A percentile compares a stretch with the other conserved stretches of the same genome.
Conservation (phyloP, 116 monocot species). For the Trichopus zeylanicus region DNA sequence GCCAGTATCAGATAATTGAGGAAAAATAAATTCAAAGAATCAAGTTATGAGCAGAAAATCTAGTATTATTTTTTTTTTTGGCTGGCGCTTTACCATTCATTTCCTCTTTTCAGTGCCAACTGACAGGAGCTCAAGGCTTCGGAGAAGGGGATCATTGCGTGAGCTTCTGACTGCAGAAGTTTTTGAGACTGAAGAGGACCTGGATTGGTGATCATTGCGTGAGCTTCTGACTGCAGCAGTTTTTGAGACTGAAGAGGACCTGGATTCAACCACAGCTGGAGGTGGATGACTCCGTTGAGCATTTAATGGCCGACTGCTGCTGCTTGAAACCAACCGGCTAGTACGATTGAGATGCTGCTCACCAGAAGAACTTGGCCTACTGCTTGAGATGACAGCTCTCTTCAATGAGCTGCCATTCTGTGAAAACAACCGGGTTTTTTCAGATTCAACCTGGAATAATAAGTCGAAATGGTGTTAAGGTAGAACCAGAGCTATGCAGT, state of each 20-base stretch:
- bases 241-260: conserved; percentile 47
- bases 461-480: background rate
- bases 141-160: conserved; percentile 34
- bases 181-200: conserved; percentile 40
- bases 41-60: background rate
- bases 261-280: conserved; percentile 32
- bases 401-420: conserved; percentile 59
- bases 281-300: conserved; percentile 48
- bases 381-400: conserved; percentile 43
- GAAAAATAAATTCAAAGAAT: background rate
- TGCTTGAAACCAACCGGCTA: conserved; percentile 42
- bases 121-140: conserved; percentile 64
- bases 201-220: conserved; percentile 39
- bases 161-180: conserved; percentile 17
- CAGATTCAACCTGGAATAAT: conserved; percentile 23
- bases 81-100: conserved; percentile 11
- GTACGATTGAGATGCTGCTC: conserved; percentile 43
- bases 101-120: conserved; percentile 56
- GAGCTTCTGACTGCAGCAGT: conserved; percentile 17
- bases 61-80: background rate
- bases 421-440: conserved; percentile 36
- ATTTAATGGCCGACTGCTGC: conserved; percentile 35
- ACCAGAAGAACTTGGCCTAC: conserved; percentile 41
- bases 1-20: too few species aligned
- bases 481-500: too few species aligned